Percentiles rank a stretch among this genome's conserved stretches.
Conservation (phyloP, 2,329 filamentous ascomycete species). For the Xylogone sp. region DNA sequence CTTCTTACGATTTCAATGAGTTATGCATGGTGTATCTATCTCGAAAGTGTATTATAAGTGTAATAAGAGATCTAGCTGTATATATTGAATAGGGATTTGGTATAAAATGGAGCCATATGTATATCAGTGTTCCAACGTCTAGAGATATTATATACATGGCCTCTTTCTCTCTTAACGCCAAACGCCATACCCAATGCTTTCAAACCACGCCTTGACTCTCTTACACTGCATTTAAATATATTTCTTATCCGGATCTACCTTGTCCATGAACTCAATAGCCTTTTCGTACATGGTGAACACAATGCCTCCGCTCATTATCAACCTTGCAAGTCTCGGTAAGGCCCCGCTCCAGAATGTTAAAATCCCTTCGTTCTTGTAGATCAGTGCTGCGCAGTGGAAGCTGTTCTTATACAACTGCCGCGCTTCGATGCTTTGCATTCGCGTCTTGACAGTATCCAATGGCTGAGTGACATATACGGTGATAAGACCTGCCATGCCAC, state of each 20-base stretch:
- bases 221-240: conserved; percentile 59
- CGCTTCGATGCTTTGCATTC: conserved; percentile 96
- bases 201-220: conserved; percentile 3
- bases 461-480: conserved; percentile 77
- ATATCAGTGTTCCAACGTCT: not conserved
- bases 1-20: conserved; percentile 52
- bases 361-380: conserved; percentile 85
- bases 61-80: no score
- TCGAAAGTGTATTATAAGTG: not conserved
- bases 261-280: conserved; percentile 82
- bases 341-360: conserved; percentile 94
- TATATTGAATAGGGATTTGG: no score
- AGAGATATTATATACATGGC: not conserved
- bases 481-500: conserved; percentile 82
- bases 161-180: conserved; percentile 8
- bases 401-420: conserved; percentile 79
- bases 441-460: conserved; percentile 92
- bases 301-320: conserved; percentile 91
- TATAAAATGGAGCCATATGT: not conserved
- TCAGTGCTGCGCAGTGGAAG: conserved; percentile 74
- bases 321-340: conserved; percentile 73
- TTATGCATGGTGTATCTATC: not conserved
- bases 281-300: conserved; percentile 99
- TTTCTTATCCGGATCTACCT: conserved; percentile 74
- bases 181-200: conserved; percentile 13